Evolutionary conservation across 2,329 filamentous ascomycete genomes (phyloP).

Genomic region (Aspergillus sp.): DNA sequence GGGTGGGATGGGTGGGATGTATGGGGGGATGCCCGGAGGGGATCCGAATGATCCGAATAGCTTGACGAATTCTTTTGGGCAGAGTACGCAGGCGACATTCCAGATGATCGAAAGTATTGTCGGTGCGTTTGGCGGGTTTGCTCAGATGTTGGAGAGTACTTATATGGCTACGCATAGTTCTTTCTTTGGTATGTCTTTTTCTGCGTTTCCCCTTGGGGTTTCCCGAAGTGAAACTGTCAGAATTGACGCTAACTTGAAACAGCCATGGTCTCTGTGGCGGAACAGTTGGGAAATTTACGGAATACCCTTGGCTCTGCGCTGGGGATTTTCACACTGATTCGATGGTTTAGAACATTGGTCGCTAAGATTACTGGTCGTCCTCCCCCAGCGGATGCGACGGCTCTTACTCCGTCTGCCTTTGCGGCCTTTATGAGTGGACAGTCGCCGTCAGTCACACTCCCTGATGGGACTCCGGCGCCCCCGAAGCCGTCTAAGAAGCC

Average conservation of each 20-base stretch:
- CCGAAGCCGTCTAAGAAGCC: constrained; percentile 84
- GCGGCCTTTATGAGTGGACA: constrained; percentile 73
- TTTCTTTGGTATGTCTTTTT: constrained; percentile 70
- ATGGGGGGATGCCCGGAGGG: constrained; percentile 42
- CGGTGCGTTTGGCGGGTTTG: constrained; percentile 91
- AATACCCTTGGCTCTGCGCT: constrained; percentile 89
- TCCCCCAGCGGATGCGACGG: constrained; percentile 73
- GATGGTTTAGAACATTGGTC: constrained; percentile 85
- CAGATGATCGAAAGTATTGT: constrained; percentile 98
- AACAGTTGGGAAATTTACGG: constrained; percentile 88
- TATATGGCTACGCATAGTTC: constrained; percentile 99
- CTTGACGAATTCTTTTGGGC: constrained; percentile 88
- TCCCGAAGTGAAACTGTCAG: not conserved
- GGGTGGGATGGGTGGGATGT: constrained; percentile 40
- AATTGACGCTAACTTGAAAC: constrained; percentile 8
- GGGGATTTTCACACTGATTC: constrained; percentile 90
- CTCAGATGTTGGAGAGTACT: constrained; percentile 98
- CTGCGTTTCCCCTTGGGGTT: not conserved
- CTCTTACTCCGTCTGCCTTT: constrained; percentile 85
- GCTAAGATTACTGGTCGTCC: constrained; percentile 90
- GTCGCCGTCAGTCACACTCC: constrained; percentile 39
- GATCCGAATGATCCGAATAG: constrained; percentile 86
- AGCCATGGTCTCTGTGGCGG: constrained; percentile 98
- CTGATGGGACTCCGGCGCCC: constrained; percentile 58
- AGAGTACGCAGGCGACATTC: constrained; percentile 92